A percentile compares a stretch with the other conserved stretches of the same genome.
Evolutionary conservation across 768 basidiomycete genomes (phyloP).

Genomic region (Russula compacta): DNA sequence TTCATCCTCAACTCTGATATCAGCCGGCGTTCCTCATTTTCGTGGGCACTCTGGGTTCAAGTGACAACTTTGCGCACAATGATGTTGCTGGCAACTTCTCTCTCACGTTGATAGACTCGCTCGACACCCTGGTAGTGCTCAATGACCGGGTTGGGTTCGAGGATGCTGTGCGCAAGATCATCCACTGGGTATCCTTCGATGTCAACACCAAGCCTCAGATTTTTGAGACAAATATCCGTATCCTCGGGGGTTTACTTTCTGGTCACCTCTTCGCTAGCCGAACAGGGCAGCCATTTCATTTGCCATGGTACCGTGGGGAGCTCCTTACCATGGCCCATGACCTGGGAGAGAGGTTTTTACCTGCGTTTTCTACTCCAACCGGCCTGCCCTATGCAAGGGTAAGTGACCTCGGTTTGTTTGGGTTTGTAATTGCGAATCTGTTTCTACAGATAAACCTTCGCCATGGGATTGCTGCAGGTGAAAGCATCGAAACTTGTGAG

Average conservation of each 20-base stretch:
- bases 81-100: constrained; percentile 95
- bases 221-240: constrained; percentile 94
- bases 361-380: constrained; percentile 87
- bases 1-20: constrained; percentile 3
- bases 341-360: constrained; percentile 75
- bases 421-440: constrained; percentile 3
- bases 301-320: constrained; percentile 81
- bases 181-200: constrained; percentile 81
- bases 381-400: constrained; percentile 91
- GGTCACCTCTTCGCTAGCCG: constrained; percentile 76
- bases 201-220: constrained; percentile 96
- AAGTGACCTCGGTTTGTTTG: constrained; percentile 17
- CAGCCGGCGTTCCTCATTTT: not conserved
- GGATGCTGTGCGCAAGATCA: constrained; percentile 72
- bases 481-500: constrained; percentile 80
- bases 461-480: constrained; percentile 65
- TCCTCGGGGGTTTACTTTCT: constrained; percentile 82
- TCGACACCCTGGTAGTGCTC: constrained; percentile 88
- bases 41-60: constrained; percentile 29
- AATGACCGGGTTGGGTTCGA: constrained; percentile 73
- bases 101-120: constrained; percentile 67
- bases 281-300: constrained; percentile 53
- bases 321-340: constrained; percentile 76
- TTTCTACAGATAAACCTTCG: constrained; percentile 65
- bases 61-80: constrained; percentile 70